Evolutionary conservation across 345 rosid species (phyloP), one percentile per base, ranked within the genome.

Genomic region (Sisymbrium altissimum): DNA sequence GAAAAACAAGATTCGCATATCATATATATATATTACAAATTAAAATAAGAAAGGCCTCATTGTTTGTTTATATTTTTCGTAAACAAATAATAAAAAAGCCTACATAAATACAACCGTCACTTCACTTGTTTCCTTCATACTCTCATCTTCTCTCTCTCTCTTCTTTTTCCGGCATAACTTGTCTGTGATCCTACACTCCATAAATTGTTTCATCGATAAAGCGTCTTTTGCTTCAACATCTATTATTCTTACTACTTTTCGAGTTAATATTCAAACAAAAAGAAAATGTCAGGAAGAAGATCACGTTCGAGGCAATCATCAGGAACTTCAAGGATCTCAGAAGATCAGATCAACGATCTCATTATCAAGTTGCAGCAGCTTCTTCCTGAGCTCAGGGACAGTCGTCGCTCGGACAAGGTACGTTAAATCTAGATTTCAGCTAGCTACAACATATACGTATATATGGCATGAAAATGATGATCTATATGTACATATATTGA

Each of bases 291-390:
- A 2, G 84, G 86, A 87, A 82, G 96, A 84, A 90, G 98, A 83
- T 90, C 98, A 43, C 85, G 88, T 65, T 85, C 98, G 1, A 85
- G 97, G 3, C 82, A 87, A 65, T 89, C 86, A 63, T 76, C 94
- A 30, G 83, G 85, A 57, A 70, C 54, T 72, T 79, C 97, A 1
- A 81, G 86, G 41, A 89, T 93, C 75, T 66, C 80, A 13, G 97
- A 93, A 35, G 98, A 93, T 46, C 98, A 91, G 82, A 89, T 93
- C 80, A 80, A 81, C 40, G 95, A 91, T 55, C 94, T 93, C 30
- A 82, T 91, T 15, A 78, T 89, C 68, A 87, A 89, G 83, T 68
- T 93, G 69, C 98, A 88, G 35, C 98, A 83, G 46, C 94, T 91
- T 63, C 83, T 91, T 71, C 98, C 98, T 57, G 96, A 91, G 83